These are phyloP conservation scores for Aspergillus olivimuriae DNA, from an alignment of 495 filamentous ascomycete species.

Conservation along the genomic window DNA sequence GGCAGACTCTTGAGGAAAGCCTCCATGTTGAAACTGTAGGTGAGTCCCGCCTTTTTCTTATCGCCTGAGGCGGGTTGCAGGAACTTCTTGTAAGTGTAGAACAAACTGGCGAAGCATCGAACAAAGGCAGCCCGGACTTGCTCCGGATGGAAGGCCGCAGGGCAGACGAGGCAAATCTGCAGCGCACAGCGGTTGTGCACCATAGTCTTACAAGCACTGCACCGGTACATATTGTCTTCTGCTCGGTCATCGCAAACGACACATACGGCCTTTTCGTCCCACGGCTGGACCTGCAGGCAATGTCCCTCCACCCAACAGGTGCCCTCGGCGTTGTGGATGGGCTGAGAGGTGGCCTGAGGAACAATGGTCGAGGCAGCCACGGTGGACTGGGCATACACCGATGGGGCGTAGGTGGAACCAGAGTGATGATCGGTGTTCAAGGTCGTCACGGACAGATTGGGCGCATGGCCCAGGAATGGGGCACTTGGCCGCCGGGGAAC, in stretches of 20 bases:
- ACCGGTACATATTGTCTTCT: conserved; percentile 86
- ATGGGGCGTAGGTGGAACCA: conserved; percentile 83
- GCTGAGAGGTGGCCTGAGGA: conserved; percentile 80
- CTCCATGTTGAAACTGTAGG: conserved; percentile 93
- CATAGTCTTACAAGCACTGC: conserved; percentile 66
- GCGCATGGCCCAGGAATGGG: conserved; percentile 74
- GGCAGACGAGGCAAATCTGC: conserved; percentile 79
- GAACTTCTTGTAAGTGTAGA: conserved; percentile 92
- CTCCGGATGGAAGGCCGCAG: conserved; percentile 82
- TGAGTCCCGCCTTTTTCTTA: conserved; percentile 77
- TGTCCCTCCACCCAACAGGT: conserved; percentile 93
- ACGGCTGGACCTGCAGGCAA: conserved; percentile 67
- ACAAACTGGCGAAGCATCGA: conserved; percentile 84
- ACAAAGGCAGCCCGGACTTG: conserved; percentile 91
- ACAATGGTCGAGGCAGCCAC: conserved; percentile 98
- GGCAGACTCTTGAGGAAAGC: conserved; percentile 87
- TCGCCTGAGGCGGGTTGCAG: conserved; percentile 69
- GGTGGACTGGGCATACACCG: conserved; percentile 92
- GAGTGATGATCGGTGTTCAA: conserved; percentile 68
- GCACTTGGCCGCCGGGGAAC: conserved; percentile 69
- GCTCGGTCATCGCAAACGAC: conserved; percentile 83
- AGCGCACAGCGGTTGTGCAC: conserved; percentile 78
- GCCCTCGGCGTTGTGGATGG: conserved; percentile 77
- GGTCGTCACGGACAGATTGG: conserved; percentile 78
- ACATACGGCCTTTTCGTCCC: conserved; percentile 66